These are phyloP conservation scores for Aureobasidium lini DNA, from an alignment of 2,329 filamentous ascomycete genomes.

Conservation along the genomic window DNA sequence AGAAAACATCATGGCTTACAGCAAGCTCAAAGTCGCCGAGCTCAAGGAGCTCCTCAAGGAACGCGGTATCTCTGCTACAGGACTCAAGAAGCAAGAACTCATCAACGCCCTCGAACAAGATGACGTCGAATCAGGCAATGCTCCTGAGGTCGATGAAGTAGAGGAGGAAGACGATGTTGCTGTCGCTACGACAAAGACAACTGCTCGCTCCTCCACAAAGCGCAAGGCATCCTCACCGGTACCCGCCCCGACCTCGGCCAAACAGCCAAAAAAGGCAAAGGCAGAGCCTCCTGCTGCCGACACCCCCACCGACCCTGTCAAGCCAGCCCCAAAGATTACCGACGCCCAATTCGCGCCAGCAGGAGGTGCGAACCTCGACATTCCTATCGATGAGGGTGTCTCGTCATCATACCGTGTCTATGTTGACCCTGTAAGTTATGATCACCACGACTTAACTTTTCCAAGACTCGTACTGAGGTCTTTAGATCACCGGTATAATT, in stretches of 20 bases:
- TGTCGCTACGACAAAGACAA: slow-evolving; percentile 35
- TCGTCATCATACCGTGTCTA: slow-evolving; percentile 45
- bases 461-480: neutral
- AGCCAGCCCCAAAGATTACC: slow-evolving; percentile 29
- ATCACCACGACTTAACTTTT: slow-evolving; percentile 19
- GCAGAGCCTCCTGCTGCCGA: slow-evolving; percentile 6
- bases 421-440: slow-evolving; percentile 45
- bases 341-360: slow-evolving; percentile 39
- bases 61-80: slow-evolving; percentile 32
- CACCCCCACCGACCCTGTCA: slow-evolving; percentile 25
- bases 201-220: slow-evolving; percentile 9
- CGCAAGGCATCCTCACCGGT: neutral
- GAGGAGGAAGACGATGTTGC: neutral
- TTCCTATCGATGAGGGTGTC: slow-evolving; percentile 42
- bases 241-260: slow-evolving; percentile 13
- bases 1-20: slow-evolving; percentile 27
- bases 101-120: slow-evolving; percentile 32
- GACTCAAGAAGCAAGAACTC: slow-evolving; percentile 35
- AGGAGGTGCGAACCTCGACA: slow-evolving; percentile 30
- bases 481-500: slow-evolving; percentile 46
- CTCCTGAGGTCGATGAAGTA: neutral
- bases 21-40: slow-evolving; percentile 35
- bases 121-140: slow-evolving; percentile 15
- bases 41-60: slow-evolving; percentile 33
- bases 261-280: slow-evolving; percentile 19